Evolutionary conservation across 75 land plant species (phyloP).

Genomic region (Pinus albicaulis): DNA sequence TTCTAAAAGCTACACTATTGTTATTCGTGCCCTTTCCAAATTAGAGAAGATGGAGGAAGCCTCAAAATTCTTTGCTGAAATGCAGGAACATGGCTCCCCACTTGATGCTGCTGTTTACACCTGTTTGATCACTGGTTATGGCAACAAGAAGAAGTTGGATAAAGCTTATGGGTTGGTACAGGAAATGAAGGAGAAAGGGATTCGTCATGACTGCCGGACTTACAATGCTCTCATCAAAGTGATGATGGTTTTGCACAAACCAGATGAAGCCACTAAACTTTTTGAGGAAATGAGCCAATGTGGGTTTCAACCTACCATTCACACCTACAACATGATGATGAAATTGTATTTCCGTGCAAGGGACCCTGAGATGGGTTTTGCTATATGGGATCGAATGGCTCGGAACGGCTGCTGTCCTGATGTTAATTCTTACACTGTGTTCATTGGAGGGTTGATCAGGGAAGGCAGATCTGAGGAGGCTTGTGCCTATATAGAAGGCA

Average conservation of each 20-base stretch:
- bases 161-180: constrained; percentile 35
- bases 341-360: constrained; percentile 45
- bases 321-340: constrained; percentile 77
- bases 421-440: constrained; percentile 63
- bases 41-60: constrained; percentile 49
- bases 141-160: constrained; percentile 48
- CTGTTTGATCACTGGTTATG: constrained; percentile 61
- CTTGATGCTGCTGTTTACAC: constrained; percentile 67
- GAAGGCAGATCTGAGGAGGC: constrained; percentile 56
- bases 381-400: constrained; percentile 69
- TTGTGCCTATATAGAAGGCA: constrained; percentile 52
- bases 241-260: constrained; percentile 38
- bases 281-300: constrained; percentile 61
- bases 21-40: constrained; percentile 57
- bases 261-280: constrained; percentile 51
- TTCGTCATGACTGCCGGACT: constrained; percentile 38
- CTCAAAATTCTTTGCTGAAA: constrained; percentile 40
- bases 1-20: constrained; percentile 42
- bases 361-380: constrained; percentile 49
- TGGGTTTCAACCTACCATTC: constrained; percentile 50
- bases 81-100: constrained; percentile 32
- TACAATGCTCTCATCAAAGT: constrained; percentile 64
- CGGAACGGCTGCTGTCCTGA: constrained; percentile 65
- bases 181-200: constrained; percentile 57
- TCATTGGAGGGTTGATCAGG: constrained; percentile 56